Base-by-base conservation (phyloP, 805 yeast species). In the Spathaspora gorwiae region DNA sequence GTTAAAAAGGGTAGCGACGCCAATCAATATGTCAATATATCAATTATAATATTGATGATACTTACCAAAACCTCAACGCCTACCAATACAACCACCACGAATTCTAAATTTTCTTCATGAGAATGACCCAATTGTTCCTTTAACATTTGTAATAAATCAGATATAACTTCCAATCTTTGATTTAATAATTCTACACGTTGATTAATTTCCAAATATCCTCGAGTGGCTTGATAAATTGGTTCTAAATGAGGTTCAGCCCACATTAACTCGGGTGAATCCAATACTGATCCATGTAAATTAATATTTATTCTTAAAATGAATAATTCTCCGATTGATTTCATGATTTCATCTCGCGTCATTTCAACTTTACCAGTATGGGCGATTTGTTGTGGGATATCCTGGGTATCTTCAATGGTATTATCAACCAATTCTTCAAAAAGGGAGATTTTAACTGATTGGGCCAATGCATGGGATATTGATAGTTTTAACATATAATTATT, bases 191-290 rank as follows among this genome's bases (percentile, higher is more conserved):
- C 84, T 0, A 92, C 98, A 40, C 99, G 72, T 66, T 92, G 98
- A 60, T 90, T 90, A 55, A 94, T 94, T 59, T 94, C 99, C 50
- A 94, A 66, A 64, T 92, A 92, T 0, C 97, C 97, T 62, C 98
- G 80, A 2, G 96, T 90, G 0, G 98, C 97, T 64, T 90, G 97
- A 66, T 94, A 94, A 43, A 92, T 90, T 1, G 99, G 99, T 61
- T 94, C 99, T 49, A 94, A 72, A 59, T 90, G 97, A 1, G 99
- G 99, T 62, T 94, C 98, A 0, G 97, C 82, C 99, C 99, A 94
- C 97, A 94, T 90, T 47, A 94, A 79, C 64, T 94, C 99, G 1
- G 99, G 99, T 1, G 96, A 87, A 62, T 94, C 99, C 49, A 94
- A 72, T 26, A 94, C 95, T 0, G 92, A 84, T 0, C 94, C 94